phyloP scores from a whole-genome alignment of 306 rosid genomes.

The Delonix regia region DNA sequence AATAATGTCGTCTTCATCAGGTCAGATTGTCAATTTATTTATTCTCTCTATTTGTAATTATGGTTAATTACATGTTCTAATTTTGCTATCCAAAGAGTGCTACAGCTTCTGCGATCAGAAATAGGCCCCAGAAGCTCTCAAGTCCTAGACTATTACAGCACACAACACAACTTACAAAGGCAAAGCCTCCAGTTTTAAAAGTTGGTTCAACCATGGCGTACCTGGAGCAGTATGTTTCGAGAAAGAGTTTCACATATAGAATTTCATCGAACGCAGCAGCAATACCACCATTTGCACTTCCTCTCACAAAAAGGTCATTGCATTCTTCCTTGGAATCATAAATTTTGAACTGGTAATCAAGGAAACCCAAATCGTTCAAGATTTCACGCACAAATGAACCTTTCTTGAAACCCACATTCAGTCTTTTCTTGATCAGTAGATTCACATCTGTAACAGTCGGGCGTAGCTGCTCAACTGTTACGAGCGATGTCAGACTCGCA shows the following conservation, averaged over 20 bases:
- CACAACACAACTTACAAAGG: conserved; percentile 55
- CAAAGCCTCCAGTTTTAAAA: conserved; percentile 62
- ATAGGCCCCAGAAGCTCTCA: conserved; percentile 63
- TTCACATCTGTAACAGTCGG: conserved; percentile 51
- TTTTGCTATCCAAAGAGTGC: too few species aligned
- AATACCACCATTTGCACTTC: conserved; percentile 56
- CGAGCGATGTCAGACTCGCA: conserved; percentile 60
- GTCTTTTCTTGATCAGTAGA: conserved; percentile 36
- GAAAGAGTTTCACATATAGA: conserved; percentile 50
- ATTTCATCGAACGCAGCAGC: conserved; percentile 62
- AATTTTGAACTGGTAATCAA: conserved; percentile 31
- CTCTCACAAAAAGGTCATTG: conserved; percentile 44
- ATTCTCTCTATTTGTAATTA: too few species aligned
- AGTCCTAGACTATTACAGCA: conserved; percentile 44
- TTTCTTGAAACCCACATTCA: conserved; percentile 51
- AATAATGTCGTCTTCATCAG: too few species aligned
- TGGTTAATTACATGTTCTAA: too few species aligned
- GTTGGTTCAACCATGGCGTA: conserved; percentile 54
- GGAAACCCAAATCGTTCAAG: conserved; percentile 40
- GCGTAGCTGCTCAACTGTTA: conserved; percentile 60
- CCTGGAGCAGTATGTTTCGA: conserved; percentile 49
- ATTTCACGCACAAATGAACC: conserved; percentile 49
- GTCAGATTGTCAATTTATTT: too few species aligned
- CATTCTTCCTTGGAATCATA: conserved; percentile 40
- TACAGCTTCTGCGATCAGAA: conserved; percentile 47